Percentiles rank a stretch among this genome's conserved stretches.
phyloP scores from a whole-genome alignment of 2,329 filamentous ascomycete species.

The Colletotrichum gloeosporioides region DNA sequence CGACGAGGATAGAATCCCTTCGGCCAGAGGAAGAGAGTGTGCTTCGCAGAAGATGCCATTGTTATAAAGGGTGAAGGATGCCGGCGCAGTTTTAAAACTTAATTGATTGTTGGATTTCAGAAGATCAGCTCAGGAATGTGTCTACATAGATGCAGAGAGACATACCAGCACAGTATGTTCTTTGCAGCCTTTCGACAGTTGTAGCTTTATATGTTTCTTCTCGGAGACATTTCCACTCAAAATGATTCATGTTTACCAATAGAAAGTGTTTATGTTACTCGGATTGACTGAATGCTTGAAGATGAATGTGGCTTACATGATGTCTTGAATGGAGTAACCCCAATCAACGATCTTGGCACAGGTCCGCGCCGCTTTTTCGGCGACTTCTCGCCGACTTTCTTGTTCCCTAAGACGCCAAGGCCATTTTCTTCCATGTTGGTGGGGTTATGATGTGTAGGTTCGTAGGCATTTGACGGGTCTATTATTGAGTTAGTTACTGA shows the following conservation, averaged over 20 bases:
- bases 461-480: not conserved
- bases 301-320: not conserved
- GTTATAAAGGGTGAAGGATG: not conserved
- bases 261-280: not conserved
- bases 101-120: not conserved
- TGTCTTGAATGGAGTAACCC: rapidly evolving
- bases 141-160: rapidly evolving
- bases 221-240: not conserved
- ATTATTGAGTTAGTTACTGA: not conserved
- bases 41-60: not conserved
- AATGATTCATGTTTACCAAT: not conserved
- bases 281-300: not conserved
- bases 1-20: slow-evolving; percentile 26
- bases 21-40: slow-evolving; percentile 27
- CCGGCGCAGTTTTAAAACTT: not conserved
- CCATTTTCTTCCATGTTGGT: not conserved
- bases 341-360: not conserved
- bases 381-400: not conserved
- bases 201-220: not conserved
- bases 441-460: not conserved
- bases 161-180: rapidly evolving
- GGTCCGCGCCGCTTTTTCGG: not conserved
- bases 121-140: not conserved
- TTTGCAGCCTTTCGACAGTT: not conserved
- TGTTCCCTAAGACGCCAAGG: not conserved